Evolutionary conservation across 2,329 filamentous ascomycete genomes (phyloP), one percentile per base, ranked within the genome.

Genomic region (Phaeosphaeria sp.): DNA sequence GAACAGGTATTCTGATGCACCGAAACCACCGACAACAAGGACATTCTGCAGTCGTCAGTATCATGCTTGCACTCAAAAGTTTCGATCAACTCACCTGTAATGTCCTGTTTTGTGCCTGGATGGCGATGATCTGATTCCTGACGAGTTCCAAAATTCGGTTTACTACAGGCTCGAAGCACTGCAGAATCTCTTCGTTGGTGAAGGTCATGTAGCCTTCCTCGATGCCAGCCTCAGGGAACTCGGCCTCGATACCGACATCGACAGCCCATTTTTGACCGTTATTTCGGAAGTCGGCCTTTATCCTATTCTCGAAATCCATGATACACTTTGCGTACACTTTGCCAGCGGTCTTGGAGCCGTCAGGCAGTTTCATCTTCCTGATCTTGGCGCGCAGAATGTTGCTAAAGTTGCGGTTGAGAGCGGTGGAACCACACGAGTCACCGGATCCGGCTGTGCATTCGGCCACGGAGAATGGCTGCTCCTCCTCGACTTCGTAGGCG

Each of bases 171-270:
- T 98, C 94, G 77, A 98, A 99, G 82, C 95, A 98, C 81, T 98
- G 94, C 68, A 99, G 84, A 71, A 99, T 98, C 80, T 99, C 95
- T 80, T 98, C 95, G 76, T 99, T 98, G 61, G 93, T 98, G 77
- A 99, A 99, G 2, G 94, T 98, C 95, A 99, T 99, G 83, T 97
- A 98, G 50, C 95, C 94, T 79, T 99, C 95, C 81, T 98, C 95
- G 68, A 99, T 98, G 68, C 93, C 93, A 30, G 95, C 95, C 75
- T 98, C 95, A 41, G 94, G 94, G 82, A 96, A 98, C 75, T 98
- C 95, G 44, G 94, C 93, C 83, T 99, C 95, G 72, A 99, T 98
- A 74, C 95, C 95, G 50, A 99, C 95, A 76, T 99, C 95, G 20
- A 98, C 93, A 46, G 95, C 95, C 95, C 95, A 98, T 79, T 98